Base-by-base conservation (phyloP, 257 asterid species). In the Hygrophila difformis region DNA sequence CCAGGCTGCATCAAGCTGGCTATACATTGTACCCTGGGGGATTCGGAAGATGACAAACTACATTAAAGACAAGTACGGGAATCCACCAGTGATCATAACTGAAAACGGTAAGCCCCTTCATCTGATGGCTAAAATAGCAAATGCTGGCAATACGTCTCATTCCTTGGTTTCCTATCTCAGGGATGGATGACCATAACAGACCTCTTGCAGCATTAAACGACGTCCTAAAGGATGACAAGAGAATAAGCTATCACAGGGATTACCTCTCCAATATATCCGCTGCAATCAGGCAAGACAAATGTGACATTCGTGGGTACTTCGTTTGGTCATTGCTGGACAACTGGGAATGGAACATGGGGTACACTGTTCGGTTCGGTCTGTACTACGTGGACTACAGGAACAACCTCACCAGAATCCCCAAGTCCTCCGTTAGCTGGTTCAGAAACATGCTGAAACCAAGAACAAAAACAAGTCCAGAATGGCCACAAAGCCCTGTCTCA, bases 321-420 rank as follows among this genome's bases (percentile, higher is more conserved):
- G 77, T 63, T 15, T 87, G 97, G 97, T 87, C 97, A 1, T 67
- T 87, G 70, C 82, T 87, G 1, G 97, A 84, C 60, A 84, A 83
- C 59, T 87, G 95, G 93, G 97, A 87, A 69, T 87, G 97, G 97
- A 84, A 87, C 77, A 57, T 75, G 77, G 95, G 95, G 5, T 87
- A 78, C 49, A 84, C 93, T 0, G 87, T 80, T 11, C 61, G 93
- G 13, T 87, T 83, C 38, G 97, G 97, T 2, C 60, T 87, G 16
- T 83, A 83, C 51, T 78, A 77, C 45, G 92, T 87, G 35, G 93
- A 87, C 62, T 87, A 73, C 78, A 77, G 68, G 59, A 83, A 80
- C 37, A 76, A 83, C 57, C 93, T 80, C 19, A 87, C 93, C 1
- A 83, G 97, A 57, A 77, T 72, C 49, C 87, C 93, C 0, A 87